Percentiles rank a stretch among this genome's conserved stretches.
phyloP scores from a whole-genome alignment of 176 grass and related monocot species.

The Miscanthus lutarioriparius region DNA sequence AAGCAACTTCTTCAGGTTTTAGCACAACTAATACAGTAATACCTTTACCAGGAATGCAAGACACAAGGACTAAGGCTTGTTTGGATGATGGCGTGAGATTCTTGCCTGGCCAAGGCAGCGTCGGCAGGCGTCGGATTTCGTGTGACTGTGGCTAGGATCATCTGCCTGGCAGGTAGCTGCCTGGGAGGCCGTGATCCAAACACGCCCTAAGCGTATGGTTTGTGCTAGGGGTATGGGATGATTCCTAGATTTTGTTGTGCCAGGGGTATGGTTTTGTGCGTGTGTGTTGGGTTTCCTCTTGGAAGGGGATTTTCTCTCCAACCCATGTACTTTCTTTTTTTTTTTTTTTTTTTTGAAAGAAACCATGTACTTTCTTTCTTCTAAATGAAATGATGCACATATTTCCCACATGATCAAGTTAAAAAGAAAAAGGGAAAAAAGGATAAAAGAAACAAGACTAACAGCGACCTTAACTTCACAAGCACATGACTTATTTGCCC shows the following conservation, averaged over 20 bases:
- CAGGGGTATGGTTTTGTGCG: neutral
- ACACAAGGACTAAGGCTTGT: neutral
- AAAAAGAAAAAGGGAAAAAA: neutral
- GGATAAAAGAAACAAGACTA: neutral
- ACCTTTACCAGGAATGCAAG: neutral
- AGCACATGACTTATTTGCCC: neutral
- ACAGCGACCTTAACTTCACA: neutral
- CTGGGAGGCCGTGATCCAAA: neutral
- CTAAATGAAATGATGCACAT: neutral
- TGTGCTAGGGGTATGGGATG: neutral
- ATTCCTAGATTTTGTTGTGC: neutral
- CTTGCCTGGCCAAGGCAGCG: neutral
- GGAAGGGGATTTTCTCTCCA: neutral
- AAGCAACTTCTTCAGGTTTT: conserved; percentile 4
- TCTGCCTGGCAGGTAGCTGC: neutral
- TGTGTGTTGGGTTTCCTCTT: neutral
- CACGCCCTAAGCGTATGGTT: neutral
- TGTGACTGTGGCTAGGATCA: neutral
- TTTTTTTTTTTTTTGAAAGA: too few relatives aligned
- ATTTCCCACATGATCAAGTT: neutral
- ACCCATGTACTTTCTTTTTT: neutral
- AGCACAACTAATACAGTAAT: neutral
- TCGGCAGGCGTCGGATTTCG: neutral
- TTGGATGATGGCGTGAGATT: neutral
- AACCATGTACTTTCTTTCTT: neutral